These are phyloP conservation scores for Sesbania bispinosa DNA, from an alignment of 306 rosid species.

Conservation along the genomic window DNA sequence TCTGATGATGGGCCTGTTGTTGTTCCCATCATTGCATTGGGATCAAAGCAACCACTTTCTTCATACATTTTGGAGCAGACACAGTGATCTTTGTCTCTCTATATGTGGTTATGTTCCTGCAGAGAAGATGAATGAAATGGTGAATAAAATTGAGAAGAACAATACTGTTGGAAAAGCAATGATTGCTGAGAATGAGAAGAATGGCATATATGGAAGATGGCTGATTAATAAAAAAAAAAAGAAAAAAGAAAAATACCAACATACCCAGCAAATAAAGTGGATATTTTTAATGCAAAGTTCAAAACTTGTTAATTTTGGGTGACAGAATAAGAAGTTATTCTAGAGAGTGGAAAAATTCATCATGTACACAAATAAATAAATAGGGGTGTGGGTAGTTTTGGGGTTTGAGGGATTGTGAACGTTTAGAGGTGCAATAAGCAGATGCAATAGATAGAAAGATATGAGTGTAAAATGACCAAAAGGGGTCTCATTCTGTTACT, in stretches of 20 bases:
- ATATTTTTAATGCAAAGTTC: neutral
- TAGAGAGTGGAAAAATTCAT: neutral
- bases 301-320: neutral
- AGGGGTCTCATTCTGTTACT: conserved; percentile 23
- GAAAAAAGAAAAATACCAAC: neutral
- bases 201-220: too few relatives aligned
- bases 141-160: neutral
- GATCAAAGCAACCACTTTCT: conserved; percentile 23
- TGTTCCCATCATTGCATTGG: conserved; percentile 4
- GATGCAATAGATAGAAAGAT: neutral
- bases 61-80: conserved; percentile 19
- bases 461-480: neutral
- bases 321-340: neutral
- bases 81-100: neutral
- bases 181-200: neutral
- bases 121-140: neutral
- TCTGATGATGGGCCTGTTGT: neutral
- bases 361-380: neutral
- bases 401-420: neutral
- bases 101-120: neutral
- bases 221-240: too few relatives aligned
- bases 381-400: neutral
- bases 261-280: neutral
- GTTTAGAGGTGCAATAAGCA: neutral
- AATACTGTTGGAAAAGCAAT: neutral